phyloP scores from a whole-genome alignment of 805 yeast genomes.

The Yamadazyma tumulicola region DNA sequence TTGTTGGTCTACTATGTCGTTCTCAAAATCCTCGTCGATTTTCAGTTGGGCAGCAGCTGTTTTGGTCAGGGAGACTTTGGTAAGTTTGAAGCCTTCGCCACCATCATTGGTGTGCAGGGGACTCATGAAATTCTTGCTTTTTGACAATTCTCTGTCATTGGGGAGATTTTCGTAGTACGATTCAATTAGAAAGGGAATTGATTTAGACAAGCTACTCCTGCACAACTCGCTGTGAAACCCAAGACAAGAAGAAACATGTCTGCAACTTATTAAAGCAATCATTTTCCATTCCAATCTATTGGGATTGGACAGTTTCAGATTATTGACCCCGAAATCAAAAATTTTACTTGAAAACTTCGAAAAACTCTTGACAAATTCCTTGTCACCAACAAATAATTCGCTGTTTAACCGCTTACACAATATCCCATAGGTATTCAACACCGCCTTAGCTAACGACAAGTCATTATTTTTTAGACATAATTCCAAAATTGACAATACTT shows the following conservation, averaged over 20 bases:
- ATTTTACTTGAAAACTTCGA: slow-evolving; percentile 23
- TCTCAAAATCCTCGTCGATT: slow-evolving; percentile 28
- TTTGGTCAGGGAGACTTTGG: slow-evolving; percentile 25
- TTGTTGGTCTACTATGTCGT: slow-evolving; percentile 30
- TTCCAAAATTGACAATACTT: slow-evolving; percentile 58
- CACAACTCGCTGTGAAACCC: slow-evolving; percentile 29
- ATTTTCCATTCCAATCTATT: slow-evolving; percentile 44
- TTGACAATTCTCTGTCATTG: not conserved
- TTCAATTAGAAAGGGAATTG: slow-evolving; percentile 37
- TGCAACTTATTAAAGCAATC: slow-evolving; percentile 38
- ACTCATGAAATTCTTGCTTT: not conserved
- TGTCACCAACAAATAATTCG: slow-evolving; percentile 63
- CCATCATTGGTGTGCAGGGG: slow-evolving; percentile 19
- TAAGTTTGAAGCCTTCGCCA: slow-evolving; percentile 24
- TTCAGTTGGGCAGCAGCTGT: slow-evolving; percentile 14
- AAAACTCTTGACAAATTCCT: slow-evolving; percentile 50
- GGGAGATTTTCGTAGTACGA: slow-evolving; percentile 21
- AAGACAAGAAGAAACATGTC: slow-evolving; percentile 36
- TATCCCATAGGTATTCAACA: slow-evolving; percentile 44
- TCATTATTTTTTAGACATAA: slow-evolving; percentile 56
- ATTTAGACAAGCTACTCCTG: slow-evolving; percentile 25
- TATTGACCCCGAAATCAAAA: slow-evolving; percentile 14
- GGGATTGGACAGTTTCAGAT: slow-evolving; percentile 17
- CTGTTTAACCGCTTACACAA: slow-evolving; percentile 52
- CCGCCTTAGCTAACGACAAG: slow-evolving; percentile 53